Conservation (phyloP, 2,329 filamentous ascomycete genomes). For the Cordyceps cateniannulata region DNA sequence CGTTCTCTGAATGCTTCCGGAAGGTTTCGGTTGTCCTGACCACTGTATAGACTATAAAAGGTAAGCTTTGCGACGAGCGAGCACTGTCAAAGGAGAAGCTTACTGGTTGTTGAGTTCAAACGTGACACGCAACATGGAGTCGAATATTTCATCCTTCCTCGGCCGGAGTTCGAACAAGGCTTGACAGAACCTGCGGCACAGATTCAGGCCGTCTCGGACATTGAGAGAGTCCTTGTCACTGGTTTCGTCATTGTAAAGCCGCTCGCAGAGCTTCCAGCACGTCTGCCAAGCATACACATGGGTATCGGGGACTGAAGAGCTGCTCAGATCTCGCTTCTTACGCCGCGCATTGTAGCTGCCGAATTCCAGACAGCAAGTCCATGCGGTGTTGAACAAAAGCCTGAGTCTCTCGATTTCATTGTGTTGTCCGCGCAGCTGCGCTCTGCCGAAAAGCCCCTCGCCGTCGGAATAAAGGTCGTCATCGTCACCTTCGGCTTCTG, state of each 20-base stretch:
- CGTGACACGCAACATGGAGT: conserved; percentile 84
- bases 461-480: conserved; percentile 42
- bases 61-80: background rate
- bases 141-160: conserved; percentile 68
- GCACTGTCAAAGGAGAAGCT: conserved; percentile 21
- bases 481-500: conserved; percentile 46
- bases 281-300: conserved; percentile 89
- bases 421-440: conserved; percentile 44
- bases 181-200: conserved; percentile 90
- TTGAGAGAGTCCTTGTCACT: conserved; percentile 61
- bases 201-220: conserved; percentile 69
- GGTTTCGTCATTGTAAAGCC: conserved; percentile 75
- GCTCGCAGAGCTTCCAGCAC: conserved; percentile 89
- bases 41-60: conserved; percentile 67
- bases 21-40: conserved; percentile 69
- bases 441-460: conserved; percentile 77
- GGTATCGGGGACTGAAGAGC: conserved; percentile 48
- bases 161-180: conserved; percentile 80
- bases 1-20: conserved; percentile 84
- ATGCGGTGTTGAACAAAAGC: conserved; percentile 54
- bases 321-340: conserved; percentile 2
- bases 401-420: conserved; percentile 63
- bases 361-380: conserved; percentile 10
- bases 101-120: conserved; percentile 92
- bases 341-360: conserved; percentile 11